These are phyloP conservation scores for Sporothrix protearum DNA, from an alignment of 2,329 filamentous ascomycete genomes.

Conservation along the genomic window DNA sequence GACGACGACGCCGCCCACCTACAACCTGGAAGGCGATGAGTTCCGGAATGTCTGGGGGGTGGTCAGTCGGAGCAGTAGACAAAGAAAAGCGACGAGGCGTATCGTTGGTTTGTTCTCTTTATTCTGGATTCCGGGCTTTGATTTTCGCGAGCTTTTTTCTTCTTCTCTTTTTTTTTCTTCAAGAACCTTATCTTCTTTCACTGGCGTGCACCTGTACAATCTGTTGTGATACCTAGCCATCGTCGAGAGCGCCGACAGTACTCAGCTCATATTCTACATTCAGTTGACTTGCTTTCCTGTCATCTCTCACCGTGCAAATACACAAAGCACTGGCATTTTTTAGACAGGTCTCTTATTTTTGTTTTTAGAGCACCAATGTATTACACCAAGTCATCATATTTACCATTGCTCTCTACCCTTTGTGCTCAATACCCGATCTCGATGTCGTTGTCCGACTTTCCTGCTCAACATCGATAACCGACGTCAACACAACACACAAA, in stretches of 20 bases:
- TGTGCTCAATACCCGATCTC: too few relatives aligned
- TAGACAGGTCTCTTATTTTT: neutral
- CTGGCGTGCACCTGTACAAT: neutral
- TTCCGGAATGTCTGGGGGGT: constrained; percentile 30
- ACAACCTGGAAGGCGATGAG: constrained; percentile 29
- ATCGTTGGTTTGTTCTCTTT: neutral
- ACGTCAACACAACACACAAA: neutral
- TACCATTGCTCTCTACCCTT: too few relatives aligned
- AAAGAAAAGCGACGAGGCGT: neutral
- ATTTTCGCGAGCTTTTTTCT: neutral
- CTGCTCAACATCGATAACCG: neutral
- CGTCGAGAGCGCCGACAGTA: neutral
- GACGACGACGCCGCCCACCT: constrained; percentile 21
- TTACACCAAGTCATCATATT: neutral
- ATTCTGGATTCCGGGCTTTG: neutral
- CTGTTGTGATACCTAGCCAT: constrained; percentile 19
- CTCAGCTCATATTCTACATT: neutral
- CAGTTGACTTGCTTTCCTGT: neutral
- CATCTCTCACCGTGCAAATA: neutral
- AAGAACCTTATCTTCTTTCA: neutral
- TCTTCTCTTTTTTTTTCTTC: neutral
- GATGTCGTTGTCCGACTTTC: too few relatives aligned
- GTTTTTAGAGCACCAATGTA: neutral
- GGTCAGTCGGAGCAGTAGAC: neutral
- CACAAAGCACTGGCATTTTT: neutral